These are phyloP conservation scores for Kodamaea leandrae DNA, from an alignment of 805 yeast species.

Conservation along the genomic window DNA sequence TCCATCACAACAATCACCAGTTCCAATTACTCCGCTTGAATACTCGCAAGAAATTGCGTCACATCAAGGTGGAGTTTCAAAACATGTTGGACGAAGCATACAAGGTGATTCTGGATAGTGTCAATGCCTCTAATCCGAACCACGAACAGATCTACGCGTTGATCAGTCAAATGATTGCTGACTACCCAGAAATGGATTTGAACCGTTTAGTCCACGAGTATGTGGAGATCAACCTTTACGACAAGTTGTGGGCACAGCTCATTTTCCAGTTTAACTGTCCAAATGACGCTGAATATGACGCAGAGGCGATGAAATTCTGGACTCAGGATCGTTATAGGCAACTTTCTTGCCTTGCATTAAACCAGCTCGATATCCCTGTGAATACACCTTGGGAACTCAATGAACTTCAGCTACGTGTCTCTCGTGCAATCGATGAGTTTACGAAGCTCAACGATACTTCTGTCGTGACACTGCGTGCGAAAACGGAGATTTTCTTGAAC, in stretches of 20 bases:
- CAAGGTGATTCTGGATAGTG: constrained; percentile 37
- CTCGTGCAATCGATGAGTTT: constrained; percentile 52
- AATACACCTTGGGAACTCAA: constrained; percentile 40
- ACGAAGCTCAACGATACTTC: constrained; percentile 42
- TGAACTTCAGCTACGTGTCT: constrained; percentile 38
- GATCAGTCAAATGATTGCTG: constrained; percentile 27
- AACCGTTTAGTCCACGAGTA: constrained; percentile 61
- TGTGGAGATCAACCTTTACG: constrained; percentile 67
- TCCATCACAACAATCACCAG: constrained; percentile 40
- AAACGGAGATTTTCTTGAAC: constrained; percentile 47
- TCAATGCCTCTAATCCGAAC: constrained; percentile 32
- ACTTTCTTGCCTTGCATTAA: constrained; percentile 43
- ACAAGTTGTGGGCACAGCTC: constrained; percentile 58
- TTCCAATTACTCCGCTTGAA: constrained; percentile 30
- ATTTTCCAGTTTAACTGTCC: constrained; percentile 32
- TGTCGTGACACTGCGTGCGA: constrained; percentile 42
- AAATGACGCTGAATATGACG: constrained; percentile 22
- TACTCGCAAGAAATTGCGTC: constrained; percentile 24
- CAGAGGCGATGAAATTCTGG: constrained; percentile 26
- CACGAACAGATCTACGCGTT: constrained; percentile 33
- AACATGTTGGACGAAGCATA: constrained; percentile 34
- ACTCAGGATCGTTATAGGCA: constrained; percentile 31
- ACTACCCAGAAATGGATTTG: constrained; percentile 44
- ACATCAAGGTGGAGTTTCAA: constrained; percentile 31
- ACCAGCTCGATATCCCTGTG: constrained; percentile 49